Conservation (phyloP, 225 moss, liverwort and hornwort genomes). For the Pleurozium schreberi region DNA sequence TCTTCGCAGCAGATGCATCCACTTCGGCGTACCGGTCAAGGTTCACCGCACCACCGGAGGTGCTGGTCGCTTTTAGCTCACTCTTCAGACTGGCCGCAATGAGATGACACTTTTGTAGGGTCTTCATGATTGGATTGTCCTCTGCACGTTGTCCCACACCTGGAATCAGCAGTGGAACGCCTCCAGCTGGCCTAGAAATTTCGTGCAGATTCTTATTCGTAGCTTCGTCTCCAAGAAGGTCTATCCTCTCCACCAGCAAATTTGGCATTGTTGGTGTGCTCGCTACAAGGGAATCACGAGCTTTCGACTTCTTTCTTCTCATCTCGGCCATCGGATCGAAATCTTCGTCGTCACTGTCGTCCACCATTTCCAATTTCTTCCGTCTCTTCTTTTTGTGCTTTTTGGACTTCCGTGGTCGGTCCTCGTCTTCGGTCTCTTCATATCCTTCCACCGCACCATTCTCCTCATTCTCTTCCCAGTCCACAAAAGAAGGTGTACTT, state of each 20-base stretch:
- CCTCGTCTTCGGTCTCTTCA: neutral
- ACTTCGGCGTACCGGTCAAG: conserved; percentile 76
- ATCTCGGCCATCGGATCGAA: conserved; percentile 39
- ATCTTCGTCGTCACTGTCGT: conserved; percentile 82
- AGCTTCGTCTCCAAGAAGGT: conserved; percentile 32
- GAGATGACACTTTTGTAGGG: conserved; percentile 71
- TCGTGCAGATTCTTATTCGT: conserved; percentile 32
- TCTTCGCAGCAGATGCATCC: conserved; percentile 78
- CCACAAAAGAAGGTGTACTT: conserved; percentile 5
- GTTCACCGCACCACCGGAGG: conserved; percentile 39
- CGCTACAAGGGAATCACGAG: conserved; percentile 13
- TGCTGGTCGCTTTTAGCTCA: conserved; percentile 49
- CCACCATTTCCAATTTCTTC: conserved; percentile 32
- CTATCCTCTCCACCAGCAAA: conserved; percentile 35
- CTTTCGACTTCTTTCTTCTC: conserved; percentile 21
- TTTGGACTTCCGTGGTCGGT: neutral
- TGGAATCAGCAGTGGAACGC: neutral
- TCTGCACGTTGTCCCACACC: conserved; percentile 19
- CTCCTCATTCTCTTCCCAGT: conserved; percentile 10
- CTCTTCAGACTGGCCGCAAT: conserved; percentile 69
- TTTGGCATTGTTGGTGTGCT: conserved; percentile 22
- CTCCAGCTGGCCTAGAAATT: conserved; percentile 25
- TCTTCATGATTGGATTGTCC: conserved; percentile 66
- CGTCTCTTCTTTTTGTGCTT: conserved; percentile 38
- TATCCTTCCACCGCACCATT: conserved; percentile 1